Evolutionary conservation across 805 yeast species (phyloP).

Genomic region (Aciculoconidium aculeatum): DNA sequence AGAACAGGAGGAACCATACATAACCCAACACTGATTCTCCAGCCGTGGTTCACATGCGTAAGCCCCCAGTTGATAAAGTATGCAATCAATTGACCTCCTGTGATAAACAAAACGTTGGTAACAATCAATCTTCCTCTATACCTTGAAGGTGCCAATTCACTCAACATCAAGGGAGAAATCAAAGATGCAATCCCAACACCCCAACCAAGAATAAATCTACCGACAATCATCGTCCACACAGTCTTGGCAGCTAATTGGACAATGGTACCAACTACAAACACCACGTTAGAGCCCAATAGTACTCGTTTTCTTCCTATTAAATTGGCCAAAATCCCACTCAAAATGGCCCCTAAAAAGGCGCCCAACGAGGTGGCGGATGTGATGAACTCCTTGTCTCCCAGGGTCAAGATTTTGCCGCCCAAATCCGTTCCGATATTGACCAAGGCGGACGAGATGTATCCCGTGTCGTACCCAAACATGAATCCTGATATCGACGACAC

Average conservation of each 20-base stretch:
- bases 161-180: constrained; percentile 88
- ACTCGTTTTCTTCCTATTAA: constrained; percentile 79
- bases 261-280: constrained; percentile 80
- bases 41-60: constrained; percentile 67
- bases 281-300: constrained; percentile 71
- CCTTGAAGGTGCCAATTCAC: constrained; percentile 88
- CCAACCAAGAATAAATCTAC: constrained; percentile 89
- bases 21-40: constrained; percentile 90
- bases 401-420: constrained; percentile 45
- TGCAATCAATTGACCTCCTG: constrained; percentile 93
- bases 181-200: constrained; percentile 95
- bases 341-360: constrained; percentile 71
- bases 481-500: constrained; percentile 90
- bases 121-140: constrained; percentile 90
- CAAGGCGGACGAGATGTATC: constrained; percentile 90
- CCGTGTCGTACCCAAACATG: constrained; percentile 97
- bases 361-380: constrained; percentile 95
- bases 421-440: constrained; percentile 81
- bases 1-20: constrained; percentile 81
- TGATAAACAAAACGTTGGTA: constrained; percentile 80
- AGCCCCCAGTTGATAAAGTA: constrained; percentile 92
- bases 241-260: constrained; percentile 76
- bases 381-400: constrained; percentile 82
- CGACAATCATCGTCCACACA: constrained; percentile 88
- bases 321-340: constrained; percentile 83